Evolutionary conservation across 495 filamentous ascomycete species (phyloP), one percentile per base, ranked within the genome.

Genomic region (Penicillium parvum): DNA sequence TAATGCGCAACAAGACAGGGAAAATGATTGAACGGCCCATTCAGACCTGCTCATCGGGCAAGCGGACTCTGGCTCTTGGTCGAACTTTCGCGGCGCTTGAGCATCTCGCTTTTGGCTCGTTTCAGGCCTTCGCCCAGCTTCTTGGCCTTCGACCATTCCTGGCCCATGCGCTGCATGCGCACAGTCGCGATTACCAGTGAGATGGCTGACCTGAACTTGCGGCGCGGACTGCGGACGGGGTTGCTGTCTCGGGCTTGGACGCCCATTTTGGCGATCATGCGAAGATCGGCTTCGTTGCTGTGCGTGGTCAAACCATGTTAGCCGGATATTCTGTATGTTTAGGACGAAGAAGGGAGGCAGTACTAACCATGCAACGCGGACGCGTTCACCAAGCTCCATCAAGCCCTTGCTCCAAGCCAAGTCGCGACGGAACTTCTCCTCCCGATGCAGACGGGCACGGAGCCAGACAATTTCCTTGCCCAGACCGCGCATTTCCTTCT

Each of bases 281-380:
- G 76, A 22, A 98, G 78, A 58, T 96, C 88, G 49, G 85, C 87
- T 64, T 91, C 83, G 73, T 96, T 98, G 63, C 91, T 96, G 56
- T 66, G 23, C 12, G 38, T 11, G 10, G 26, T 37, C 23, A 14
- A 40, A 33, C 46, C 53, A 58, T 27, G 42, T 50, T 53, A 58
- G 43, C 32, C 27, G 38, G 7, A 48, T 25, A 30, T 23, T 35
- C 27, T 46, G 28, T 47, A 12, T 29, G 44, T 26, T 34, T 27
- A 34, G 36, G 32, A 45, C 37, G 29, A 38, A 45, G 39, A 55
- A 49, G 47, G 37, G 5, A 25, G 32, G 29, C 37, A 8, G 21
- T 21, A 82, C 88, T 54, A 81, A 96, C 92, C 91, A 98, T 68
- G 85, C 82, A 43, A 68, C 52, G 77, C 78, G 61, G 77, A 90